Evolutionary conservation across 352 stramenopile species (phyloP).

Genomic region (Globisporangium echinulatum): DNA sequence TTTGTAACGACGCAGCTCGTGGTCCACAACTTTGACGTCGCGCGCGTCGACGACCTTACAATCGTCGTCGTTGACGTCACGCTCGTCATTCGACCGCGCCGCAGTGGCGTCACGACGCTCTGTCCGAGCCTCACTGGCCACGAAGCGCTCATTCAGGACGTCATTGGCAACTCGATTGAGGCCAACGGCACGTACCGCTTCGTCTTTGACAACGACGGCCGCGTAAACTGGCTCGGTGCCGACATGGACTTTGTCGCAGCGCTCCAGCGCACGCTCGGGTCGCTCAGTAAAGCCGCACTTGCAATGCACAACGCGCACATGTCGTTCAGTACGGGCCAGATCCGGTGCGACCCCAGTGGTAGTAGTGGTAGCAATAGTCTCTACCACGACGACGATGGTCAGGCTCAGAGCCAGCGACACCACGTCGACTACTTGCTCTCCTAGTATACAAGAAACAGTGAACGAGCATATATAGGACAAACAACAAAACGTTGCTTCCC

Average conservation of each 20-base stretch:
- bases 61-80: constrained; percentile 37
- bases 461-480: not conserved
- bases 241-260: constrained; percentile 54
- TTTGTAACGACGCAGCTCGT: constrained; percentile 33
- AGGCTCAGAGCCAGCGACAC: constrained; percentile 14
- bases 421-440: constrained; percentile 38
- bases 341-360: constrained; percentile 13
- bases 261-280: constrained; percentile 34
- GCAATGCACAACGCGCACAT: constrained; percentile 43
- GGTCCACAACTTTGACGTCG: constrained; percentile 24
- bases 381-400: not conserved
- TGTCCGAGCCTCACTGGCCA: constrained; percentile 33
- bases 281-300: constrained; percentile 30
- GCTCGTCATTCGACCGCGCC: constrained; percentile 30
- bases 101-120: constrained; percentile 33
- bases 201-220: constrained; percentile 33
- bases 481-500: no score
- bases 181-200: constrained; percentile 46
- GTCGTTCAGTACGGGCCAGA: constrained; percentile 49
- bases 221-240: constrained; percentile 46
- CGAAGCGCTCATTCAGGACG: constrained; percentile 40
- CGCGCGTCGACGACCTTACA: constrained; percentile 26
- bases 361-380: no score
- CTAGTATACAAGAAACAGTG: constrained; percentile 9
- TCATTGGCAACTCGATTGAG: constrained; percentile 32